Conservation (phyloP, 2,329 filamentous ascomycete genomes). For the Aureobasidium lini region DNA sequence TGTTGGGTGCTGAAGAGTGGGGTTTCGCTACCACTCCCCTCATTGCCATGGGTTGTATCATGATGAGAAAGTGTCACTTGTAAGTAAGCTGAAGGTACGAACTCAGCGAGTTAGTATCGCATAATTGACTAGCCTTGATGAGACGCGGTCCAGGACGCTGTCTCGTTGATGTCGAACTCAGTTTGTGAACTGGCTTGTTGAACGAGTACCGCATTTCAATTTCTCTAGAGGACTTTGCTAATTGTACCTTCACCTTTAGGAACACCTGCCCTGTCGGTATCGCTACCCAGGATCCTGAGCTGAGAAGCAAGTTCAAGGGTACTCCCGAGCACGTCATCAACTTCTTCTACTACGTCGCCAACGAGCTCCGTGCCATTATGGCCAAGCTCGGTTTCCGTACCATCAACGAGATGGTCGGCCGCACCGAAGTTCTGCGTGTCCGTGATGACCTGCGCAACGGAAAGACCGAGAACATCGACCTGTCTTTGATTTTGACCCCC, state of each 20-base stretch:
- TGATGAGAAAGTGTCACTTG: constrained; percentile 72
- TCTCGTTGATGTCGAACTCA: no score
- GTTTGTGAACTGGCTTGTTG: not conserved
- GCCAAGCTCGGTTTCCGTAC: constrained; percentile 89
- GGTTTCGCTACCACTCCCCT: constrained; percentile 91
- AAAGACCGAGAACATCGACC: constrained; percentile 88
- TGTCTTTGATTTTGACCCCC: constrained; percentile 86
- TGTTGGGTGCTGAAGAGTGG: constrained; percentile 97
- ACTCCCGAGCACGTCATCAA: constrained; percentile 96
- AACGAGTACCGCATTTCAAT: not conserved
- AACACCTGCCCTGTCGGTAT: constrained; percentile 91
- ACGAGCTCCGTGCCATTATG: constrained; percentile 95
- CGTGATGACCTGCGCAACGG: constrained; percentile 79
- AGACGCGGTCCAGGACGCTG: no score
- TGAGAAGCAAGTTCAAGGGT: constrained; percentile 87
- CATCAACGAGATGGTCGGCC: constrained; percentile 96
- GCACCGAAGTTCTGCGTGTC: constrained; percentile 76
- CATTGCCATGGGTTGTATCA: constrained; percentile 94
- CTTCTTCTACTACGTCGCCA: constrained; percentile 97
- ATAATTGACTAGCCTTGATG: no score
- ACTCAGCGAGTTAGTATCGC: not conserved
- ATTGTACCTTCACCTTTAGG: constrained; percentile 18
- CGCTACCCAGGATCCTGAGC: constrained; percentile 88
- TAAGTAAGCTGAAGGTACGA: not conserved
- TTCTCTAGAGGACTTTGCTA: constrained; percentile 14